Base-by-base conservation (phyloP, 1,284 basidiomycete genomes). In the Neolentinus lepideus region DNA sequence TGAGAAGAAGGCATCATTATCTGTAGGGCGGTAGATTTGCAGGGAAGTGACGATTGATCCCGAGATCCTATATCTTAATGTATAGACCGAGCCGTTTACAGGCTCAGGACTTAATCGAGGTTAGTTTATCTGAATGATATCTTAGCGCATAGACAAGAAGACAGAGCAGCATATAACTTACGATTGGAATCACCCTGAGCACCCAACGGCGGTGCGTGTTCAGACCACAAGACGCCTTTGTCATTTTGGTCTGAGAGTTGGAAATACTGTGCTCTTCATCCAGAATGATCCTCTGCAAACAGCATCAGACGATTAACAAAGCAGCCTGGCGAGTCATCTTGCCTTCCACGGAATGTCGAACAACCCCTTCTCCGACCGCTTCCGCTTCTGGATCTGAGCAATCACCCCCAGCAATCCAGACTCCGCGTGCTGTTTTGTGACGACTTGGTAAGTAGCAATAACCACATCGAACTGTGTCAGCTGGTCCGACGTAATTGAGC, bases 221-320 rank as follows among this genome's bases (percentile, higher is more conserved):
- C 19, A 96, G 72, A 4, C 71, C 82, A 57, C 74, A 84, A 11
- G 88, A 84, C 0, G 88, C 87, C 61, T 81, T 77, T 0, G 89
- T 81, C 81, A 90, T 90, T 72, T 92, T 91, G 0, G 93, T 91
- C 66, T 80, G 87, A 0, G 88, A 81, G 64, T 95, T 96, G 55
- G 92, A 84, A 59, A 95, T 86, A 19, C 70, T 84, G 64, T 96
- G 93, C 0, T 90, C 94, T 70, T 96, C 93, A 60, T 96, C 94
- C 1, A 95, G 75, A 29, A 96, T 83, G 35, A 94, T 68, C 58
- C 94, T 77, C 84, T 89, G 59, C 24, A 50, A 24, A 14, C 11
- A 29, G 47, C 4, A 10, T 50, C 47, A 50, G 47, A 8, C 27
- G n/a, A 57, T 10, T 33, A 14, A 19, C 46, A 25, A 22, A n/a